Base-by-base conservation (phyloP, 2,329 filamentous ascomycete genomes). In the Fusarium sp. region DNA sequence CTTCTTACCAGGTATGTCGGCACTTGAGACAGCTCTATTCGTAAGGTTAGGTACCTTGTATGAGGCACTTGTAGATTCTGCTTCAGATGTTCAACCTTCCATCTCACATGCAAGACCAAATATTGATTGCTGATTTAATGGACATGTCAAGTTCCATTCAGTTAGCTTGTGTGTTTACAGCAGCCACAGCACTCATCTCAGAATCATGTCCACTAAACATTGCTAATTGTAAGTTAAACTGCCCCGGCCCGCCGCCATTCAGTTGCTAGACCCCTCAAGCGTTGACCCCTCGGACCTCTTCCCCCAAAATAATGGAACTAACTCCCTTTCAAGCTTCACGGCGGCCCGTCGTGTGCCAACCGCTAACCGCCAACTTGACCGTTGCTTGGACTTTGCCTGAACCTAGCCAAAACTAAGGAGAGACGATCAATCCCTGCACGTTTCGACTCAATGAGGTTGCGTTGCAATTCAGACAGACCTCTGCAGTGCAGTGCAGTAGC, bases 381-480 rank as follows among this genome's bases (percentile, higher is more conserved):
- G 29, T 33, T 65, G 39, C 44, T 47, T 57, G 42, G 61, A 26
- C 24, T 46, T 56, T 55, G 53, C 44, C 53, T 28, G 59, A 52
- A 26, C 12, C 16, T 43, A 58, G 31, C 54, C 60, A 59, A 66
- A 64, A 65, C 60, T 33, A 69, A 43, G 41, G 53, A 66, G 31
- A 42, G 58, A 49, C 44, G 49, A 55, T 50, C 39, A 38, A 56
- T 59, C 60, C 53, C 54, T 71, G 55, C 46, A 38, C 26, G 70
- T 73, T 70, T 67, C 65, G 57, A 67, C 46, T 59, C 61, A 29
- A 53, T 44, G 18, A 49, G 31, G n/a, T n/a, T n/a, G n/a, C n/a
- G n/a, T n/a, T n/a, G n/a, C n/a, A n/a, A n/a, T n/a, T n/a, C n/a
- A n/a, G n/a, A n/a, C n/a, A n/a, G 26, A 26, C 26, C 9, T 6